Evolutionary conservation across 164 flowering plant species (phyloP).

Genomic region (Platanus orientalis): DNA sequence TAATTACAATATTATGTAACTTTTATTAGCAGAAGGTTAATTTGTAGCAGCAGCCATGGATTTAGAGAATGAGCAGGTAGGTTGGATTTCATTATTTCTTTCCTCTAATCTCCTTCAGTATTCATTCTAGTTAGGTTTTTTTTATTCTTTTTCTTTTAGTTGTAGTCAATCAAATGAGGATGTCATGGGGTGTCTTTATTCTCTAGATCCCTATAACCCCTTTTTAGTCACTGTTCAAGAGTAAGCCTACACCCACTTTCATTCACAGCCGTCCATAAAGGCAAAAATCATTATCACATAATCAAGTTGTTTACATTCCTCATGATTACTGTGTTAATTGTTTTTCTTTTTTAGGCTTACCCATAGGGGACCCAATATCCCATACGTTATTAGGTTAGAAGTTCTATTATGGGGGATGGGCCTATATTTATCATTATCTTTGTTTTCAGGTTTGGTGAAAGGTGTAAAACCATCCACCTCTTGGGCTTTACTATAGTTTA

Average conservation of each 20-base stretch:
- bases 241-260: slow-evolving; percentile 10
- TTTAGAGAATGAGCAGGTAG: too few relatives aligned
- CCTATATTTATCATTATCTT: neutral
- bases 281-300: slow-evolving; percentile 9
- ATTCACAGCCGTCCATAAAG: slow-evolving; percentile 14
- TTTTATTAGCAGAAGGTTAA: too few relatives aligned
- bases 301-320: slow-evolving; percentile 7
- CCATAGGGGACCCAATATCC: slow-evolving; percentile 2
- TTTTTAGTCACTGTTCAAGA: neutral
- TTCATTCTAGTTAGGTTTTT: neutral
- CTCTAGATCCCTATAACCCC: slow-evolving; percentile 6
- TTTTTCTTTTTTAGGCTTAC: neutral
- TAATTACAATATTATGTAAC: too few relatives aligned
- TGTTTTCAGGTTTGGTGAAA: slow-evolving; percentile 10
- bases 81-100: neutral
- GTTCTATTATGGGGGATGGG: neutral
- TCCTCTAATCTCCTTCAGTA: neutral
- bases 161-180: neutral
- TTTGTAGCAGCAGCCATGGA: too few relatives aligned
- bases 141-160: neutral
- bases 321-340: slow-evolving; percentile 1
- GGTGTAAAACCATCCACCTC: slow-evolving; percentile 23
- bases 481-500: slow-evolving; percentile 11
- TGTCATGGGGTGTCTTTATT: slow-evolving; percentile 4
- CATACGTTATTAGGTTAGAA: neutral